Evolutionary conservation across 164 flowering plant genomes (phyloP), one percentile per base, ranked within the genome.

Genomic region (Litsea cubeba): DNA sequence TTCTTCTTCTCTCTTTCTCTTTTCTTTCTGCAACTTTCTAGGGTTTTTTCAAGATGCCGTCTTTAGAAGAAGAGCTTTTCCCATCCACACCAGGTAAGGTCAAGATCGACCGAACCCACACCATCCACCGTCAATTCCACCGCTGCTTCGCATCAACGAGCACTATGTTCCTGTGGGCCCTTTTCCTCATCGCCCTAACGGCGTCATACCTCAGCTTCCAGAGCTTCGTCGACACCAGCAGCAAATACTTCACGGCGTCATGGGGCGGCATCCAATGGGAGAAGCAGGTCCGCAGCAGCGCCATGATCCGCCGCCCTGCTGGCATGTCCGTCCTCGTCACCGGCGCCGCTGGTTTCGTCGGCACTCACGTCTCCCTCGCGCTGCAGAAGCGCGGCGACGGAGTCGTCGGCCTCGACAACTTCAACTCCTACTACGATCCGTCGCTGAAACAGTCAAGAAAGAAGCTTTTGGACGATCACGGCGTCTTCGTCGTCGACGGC

Each of bases 71-170:
- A 2, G 85, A 83, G 54, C 63, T 75, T 69, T 73, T 78, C 35
- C 81, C 87, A 2, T 83, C 84, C 22, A 83, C 85, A n/a, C 83
- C 83, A 23, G 86, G 85, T 2, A 85, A 83, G 76, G 81, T 79
- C 73, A 85, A 85, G 76, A 65, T 80, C 73, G 86, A 83, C 20
- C 75, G 79, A 30, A 67, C 77, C 10, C 73, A 72, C 58, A 72
- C 79, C 63, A 30, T 73, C 70, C 73, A 78, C 70, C 81, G 81
- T 11, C 76, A 62, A 74, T 72, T 69, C 65, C 75, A 58, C 76
- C 76, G 62, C 1, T 76, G 79, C 71, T 76, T 76, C 60, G 75
- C 79, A 5, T 76, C 79, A 3, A 76, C 79, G 6, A 26, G 62
- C 72, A 71, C 79, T 18, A 82, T 79, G 68, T 81, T 81, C 57